A percentile compares a stretch with the other conserved stretches of the same genome.
Conservation (phyloP, 352 stramenopile species). For the Pythium chondricola region DNA sequence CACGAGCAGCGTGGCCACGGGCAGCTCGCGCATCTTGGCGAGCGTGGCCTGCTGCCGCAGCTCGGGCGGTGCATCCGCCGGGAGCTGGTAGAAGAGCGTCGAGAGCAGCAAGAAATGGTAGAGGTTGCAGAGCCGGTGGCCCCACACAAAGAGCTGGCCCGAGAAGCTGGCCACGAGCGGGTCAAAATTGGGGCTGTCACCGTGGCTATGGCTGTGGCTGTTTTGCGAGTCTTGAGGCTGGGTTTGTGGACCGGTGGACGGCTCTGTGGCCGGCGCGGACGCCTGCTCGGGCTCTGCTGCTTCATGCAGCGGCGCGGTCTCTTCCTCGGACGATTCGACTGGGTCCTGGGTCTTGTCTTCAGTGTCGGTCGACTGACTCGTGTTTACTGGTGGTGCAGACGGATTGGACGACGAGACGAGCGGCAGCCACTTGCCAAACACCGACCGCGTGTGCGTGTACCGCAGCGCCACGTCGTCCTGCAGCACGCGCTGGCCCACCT, state of each 20-base stretch:
- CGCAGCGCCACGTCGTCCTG: conserved; percentile 8
- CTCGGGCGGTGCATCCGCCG: conserved; percentile 12
- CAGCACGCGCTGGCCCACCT: conserved; percentile 1
- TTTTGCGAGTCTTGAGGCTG: too few species aligned
- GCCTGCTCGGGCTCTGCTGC: background rate
- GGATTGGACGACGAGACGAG: too few species aligned
- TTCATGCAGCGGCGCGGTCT: conserved; percentile 1
- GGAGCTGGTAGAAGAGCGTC: conserved; percentile 56
- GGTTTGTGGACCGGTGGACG: too few species aligned
- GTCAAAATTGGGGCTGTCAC: conserved; percentile 9
- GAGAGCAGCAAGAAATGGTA: conserved; percentile 62
- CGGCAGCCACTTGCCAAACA: too few species aligned
- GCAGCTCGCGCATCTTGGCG: conserved; percentile 21
- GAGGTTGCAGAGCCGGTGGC: conserved; percentile 51
- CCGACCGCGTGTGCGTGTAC: conserved; percentile 2
- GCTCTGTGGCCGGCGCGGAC: too few species aligned
- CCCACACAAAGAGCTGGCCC: conserved; percentile 43
- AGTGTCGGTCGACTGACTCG: conserved; percentile 1
- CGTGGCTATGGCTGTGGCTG: too few species aligned
- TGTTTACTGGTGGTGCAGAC: too few species aligned
- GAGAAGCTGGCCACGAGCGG: conserved; percentile 22
- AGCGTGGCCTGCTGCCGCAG: conserved; percentile 1
- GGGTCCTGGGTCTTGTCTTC: conserved; percentile 19
- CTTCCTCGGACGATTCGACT: conserved; percentile 8
- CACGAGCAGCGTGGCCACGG: conserved; percentile 53